Base-by-base conservation (phyloP, 805 yeast species). In the Ogataea saltuana region DNA sequence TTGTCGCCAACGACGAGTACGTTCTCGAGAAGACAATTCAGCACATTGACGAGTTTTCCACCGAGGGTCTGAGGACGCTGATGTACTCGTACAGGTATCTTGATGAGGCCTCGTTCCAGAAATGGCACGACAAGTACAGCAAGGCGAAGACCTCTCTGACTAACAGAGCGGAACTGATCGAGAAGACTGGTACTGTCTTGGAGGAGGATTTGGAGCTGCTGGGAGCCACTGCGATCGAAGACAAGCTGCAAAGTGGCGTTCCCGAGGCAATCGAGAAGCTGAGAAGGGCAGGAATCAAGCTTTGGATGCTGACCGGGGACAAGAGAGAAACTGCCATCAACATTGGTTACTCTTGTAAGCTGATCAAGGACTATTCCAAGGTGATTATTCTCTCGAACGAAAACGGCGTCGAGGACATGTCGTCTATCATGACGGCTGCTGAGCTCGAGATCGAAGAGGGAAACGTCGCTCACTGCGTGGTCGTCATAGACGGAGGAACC, bases 271-370 rank as follows among this genome's bases (percentile, higher is more conserved):
- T 93, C 50, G 97, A 88, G 45, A 89, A 88, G 58, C 73, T 93
- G 38, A 78, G 96, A 54, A 74, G 95, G 50, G 98, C 99, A 0
- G 96, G 96, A 2, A 88, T 93, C 44, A 88, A 84, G 57, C 67
- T 93, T 72, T 93, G 99, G 99, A 93, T 93, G 97, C 70, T 93
- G 36, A 93, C 99, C 0, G 99, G 99, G 33, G 99, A 93, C 62
- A 95, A 95, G 60, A 73, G 97, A 46, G 99, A 93, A 64, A 93
- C 99, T 0, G 99, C 99, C 1, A 89, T 93, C 48, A 93, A 89
- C 59, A 91, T 93, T 64, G 99, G 98, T 1, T 87, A 90, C 58
- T 86, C 99, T 6, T 93, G 99, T 64, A 81, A 88, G 26, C 70
- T 93, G 51, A 91, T 93, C 57, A 86, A 91, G 56, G 99, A 93